phyloP scores from a whole-genome alignment of 805 yeast species.

The Nakazawaea ernobii region DNA sequence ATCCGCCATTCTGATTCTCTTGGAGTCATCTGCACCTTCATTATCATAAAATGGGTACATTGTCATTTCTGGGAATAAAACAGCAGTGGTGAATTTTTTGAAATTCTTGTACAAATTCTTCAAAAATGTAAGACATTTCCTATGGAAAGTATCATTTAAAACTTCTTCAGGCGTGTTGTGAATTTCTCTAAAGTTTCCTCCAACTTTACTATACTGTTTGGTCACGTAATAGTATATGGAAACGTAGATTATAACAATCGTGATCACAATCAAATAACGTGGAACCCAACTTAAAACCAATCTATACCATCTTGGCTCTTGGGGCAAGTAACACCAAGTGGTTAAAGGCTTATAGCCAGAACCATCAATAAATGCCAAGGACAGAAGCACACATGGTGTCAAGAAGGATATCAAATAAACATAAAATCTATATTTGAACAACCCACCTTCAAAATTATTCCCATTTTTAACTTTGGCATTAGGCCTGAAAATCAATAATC shows the following conservation, averaged over 20 bases:
- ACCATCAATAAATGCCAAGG: slow-evolving; percentile 57
- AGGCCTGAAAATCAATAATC: slow-evolving; percentile 64
- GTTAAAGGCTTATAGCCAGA: slow-evolving; percentile 58
- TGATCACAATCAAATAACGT: slow-evolving; percentile 58
- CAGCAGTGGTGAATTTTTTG: background rate
- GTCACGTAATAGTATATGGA: slow-evolving; percentile 70
- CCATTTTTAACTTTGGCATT: slow-evolving; percentile 21
- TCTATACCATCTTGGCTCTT: slow-evolving; percentile 66
- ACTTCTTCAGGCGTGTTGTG: background rate
- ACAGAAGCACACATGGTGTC: slow-evolving; percentile 63
- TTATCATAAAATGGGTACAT: slow-evolving; percentile 4
- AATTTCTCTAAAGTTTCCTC: slow-evolving; percentile 26
- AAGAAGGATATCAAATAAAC: slow-evolving; percentile 55
- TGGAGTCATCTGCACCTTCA: background rate
- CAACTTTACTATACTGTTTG: slow-evolving; percentile 50
- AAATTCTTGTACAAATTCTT: background rate
- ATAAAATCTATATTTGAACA: slow-evolving; percentile 49
- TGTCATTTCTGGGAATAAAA: slow-evolving; percentile 10
- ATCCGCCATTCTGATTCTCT: background rate
- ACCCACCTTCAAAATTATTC: slow-evolving; percentile 61
- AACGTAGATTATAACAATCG: slow-evolving; percentile 59
- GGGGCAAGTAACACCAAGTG: slow-evolving; percentile 78
- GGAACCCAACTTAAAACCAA: slow-evolving; percentile 78
- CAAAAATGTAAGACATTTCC: background rate
- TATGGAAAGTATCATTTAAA: background rate